Percentiles rank a stretch among this genome's conserved stretches.
Conservation (phyloP, 345 rosid species). For the Eucalyptus decipiens region DNA sequence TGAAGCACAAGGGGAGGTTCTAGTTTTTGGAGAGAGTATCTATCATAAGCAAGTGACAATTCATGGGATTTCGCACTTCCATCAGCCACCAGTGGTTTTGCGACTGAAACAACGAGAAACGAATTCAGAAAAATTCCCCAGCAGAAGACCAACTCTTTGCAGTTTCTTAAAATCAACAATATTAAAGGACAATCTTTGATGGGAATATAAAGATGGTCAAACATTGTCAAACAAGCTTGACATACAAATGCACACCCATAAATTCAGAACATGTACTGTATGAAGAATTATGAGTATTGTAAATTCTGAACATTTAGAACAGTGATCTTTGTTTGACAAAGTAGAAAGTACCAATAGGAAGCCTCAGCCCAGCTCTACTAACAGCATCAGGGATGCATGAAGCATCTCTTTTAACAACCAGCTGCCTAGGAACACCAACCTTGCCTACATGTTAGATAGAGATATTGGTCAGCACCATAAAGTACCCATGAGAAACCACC, state of each 20-base stretch:
- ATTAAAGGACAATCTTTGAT: background rate
- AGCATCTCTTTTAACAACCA: constrained; percentile 55
- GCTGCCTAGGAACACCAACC: constrained; percentile 55
- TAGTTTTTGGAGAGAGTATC: constrained; percentile 46
- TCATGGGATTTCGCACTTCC: constrained; percentile 82
- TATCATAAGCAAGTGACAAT: constrained; percentile 64
- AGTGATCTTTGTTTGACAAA: background rate
- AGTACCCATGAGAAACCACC: background rate
- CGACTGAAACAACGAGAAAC: constrained; percentile 26
- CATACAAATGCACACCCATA: background rate
- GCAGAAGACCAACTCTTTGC: background rate
- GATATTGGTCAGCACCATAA: background rate
- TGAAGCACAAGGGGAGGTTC: constrained; percentile 86
- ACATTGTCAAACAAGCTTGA: background rate
- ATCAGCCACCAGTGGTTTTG: constrained; percentile 68
- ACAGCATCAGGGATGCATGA: constrained; percentile 55
- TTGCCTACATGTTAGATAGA: constrained; percentile 24
- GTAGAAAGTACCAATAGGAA: constrained; percentile 41
- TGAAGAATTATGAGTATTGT: background rate
- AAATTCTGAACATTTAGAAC: background rate
- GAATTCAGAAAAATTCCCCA: background rate
- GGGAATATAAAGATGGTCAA: background rate
- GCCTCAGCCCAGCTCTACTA: constrained; percentile 39
- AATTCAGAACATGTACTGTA: background rate
- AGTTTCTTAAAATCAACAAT: background rate